Evolutionary conservation across 1,284 basidiomycete species (phyloP), one percentile per base, ranked within the genome.

Genomic region (Lignosus rhinocerotis): DNA sequence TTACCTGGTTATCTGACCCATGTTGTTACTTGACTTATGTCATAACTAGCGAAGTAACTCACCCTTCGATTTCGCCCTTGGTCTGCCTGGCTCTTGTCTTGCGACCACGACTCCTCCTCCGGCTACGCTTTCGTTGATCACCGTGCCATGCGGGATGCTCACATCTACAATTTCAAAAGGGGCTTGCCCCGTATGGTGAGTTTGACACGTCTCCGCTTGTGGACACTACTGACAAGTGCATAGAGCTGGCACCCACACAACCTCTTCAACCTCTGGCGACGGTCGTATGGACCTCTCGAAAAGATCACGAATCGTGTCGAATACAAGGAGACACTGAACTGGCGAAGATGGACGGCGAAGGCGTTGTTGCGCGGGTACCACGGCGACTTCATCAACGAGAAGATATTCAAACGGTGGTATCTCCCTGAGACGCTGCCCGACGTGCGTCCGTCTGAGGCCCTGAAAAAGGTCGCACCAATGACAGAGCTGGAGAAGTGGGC

Each of bases 321-420:
- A 75, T 60, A 82, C 86, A 3, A 74, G 75, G 59, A 73, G 80
- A 90, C 92, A 0, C 83, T 98, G 51, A 98, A 93, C 77, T 93
- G 97, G 75, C 92, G 98, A 71, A 89, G 96, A 41, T 98, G 94
- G 93, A 80, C 80, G 25, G 85, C 93, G 16, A 98, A 98, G 75
- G 83, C 88, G n/a, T 85, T 96, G 61, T 84, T 94, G 33, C 88
- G 96, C 58, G 95, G 87, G 4, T 99, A 99, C 79, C 96, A 99
- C 72, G 96, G 96, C 41, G 96, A 99, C 81, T 92, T 87, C 75
- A 94, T 98, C 62, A 88, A 89, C 55, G 94, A 96, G 77, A 92
- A 90, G 69, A 87, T 88, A 42, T 98, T 98, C 84, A 96, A 96
- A 73, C 87, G 92, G 52, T 96, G 94, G 92, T 98, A 94, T 74